Base-by-base conservation (phyloP, 1,139 yeast species). In the Magnusiomyces suaveolens region DNA sequence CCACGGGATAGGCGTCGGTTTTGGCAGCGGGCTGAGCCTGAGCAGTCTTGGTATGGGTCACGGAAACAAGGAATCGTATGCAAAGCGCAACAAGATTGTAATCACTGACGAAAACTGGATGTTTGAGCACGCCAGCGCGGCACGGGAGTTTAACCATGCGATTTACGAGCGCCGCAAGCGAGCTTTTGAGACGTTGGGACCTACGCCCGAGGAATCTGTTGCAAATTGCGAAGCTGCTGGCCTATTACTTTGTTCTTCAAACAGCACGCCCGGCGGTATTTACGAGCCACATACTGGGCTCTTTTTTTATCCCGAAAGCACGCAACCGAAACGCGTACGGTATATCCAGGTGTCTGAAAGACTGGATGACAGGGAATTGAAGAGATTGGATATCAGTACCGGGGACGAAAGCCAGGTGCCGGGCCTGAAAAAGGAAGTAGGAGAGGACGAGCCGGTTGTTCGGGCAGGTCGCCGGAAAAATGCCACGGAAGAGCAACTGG, bases 281-380 rank as follows among this genome's bases (percentile, higher is more conserved):
- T 82, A 84, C 64, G 98, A 92, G 67, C 81, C 87, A 1, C 92
- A 88, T 66, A 84, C 96, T 0, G 95, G 94, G 32, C 75, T 84
- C 47, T 75, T 77, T 43, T 87, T 88, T 64, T 81, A 79, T 49
- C 96, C 97, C 0, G 66, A 64, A n/a, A 72, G 75, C 6, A 84
- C 95, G 1, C 97, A 92, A 69, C 87, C 97, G 0, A 73, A 79
- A 0, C 64, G 68, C 54, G 66, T 76, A 2, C 67, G 65, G 29
- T 64, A 76, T 59, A 60, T 57, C 46, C 75, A 72, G 55, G 59
- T 74, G 1, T 64, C 64, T 0, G 58, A 57, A 16, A 57, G 60
- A 4, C 62, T 62, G 29, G 57, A 59, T 24, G 60, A 53, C 14
- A 48, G 48, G 16, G 54, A 36, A 25, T 51, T 51, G 25, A 32